Percentiles rank a stretch among this genome's conserved stretches.
phyloP scores from a whole-genome alignment of 2,329 filamentous ascomycete species.

The Triangularia verruculosa region DNA sequence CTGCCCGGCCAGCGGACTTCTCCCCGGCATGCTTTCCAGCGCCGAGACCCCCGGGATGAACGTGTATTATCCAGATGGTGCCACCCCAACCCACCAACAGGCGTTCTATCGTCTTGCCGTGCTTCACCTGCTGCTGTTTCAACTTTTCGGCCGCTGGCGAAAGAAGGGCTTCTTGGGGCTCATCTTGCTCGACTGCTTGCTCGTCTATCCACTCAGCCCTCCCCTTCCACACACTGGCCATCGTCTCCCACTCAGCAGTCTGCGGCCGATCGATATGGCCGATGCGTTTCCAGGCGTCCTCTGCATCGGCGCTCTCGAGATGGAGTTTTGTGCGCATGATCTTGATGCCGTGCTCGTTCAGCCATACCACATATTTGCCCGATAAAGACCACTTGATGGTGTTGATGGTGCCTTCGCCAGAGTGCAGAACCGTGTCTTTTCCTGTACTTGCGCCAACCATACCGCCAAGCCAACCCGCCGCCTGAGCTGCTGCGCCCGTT shows the following conservation, averaged over 20 bases:
- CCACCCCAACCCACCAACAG: conserved; percentile 93
- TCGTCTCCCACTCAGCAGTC: conserved; percentile 86
- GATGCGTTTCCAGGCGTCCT: conserved; percentile 91
- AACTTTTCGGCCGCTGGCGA: conserved; percentile 48
- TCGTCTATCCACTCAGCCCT: conserved; percentile 92
- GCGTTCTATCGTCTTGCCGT: conserved; percentile 62
- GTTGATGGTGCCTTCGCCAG: conserved; percentile 86
- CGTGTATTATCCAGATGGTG: conserved; percentile 92
- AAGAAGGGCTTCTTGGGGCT: conserved; percentile 44
- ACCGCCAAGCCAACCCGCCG: conserved; percentile 86
- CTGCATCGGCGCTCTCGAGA: conserved; percentile 70
- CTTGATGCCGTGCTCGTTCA: conserved; percentile 96
- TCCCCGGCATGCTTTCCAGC: conserved; percentile 66
- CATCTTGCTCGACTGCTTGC: conserved; percentile 69
- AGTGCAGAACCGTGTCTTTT: conserved; percentile 83
- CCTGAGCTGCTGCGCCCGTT: conserved; percentile 75
- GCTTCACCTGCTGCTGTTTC: conserved; percentile 48
- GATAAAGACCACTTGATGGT: conserved; percentile 93
- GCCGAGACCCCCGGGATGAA: conserved; percentile 71
- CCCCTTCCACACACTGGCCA: conserved; percentile 94
- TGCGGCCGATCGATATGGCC: conserved; percentile 88
- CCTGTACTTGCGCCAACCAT: conserved; percentile 79
- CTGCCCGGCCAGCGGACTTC: conserved; percentile 72
- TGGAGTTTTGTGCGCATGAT: conserved; percentile 91
- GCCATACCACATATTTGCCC: conserved; percentile 89